Conservation (phyloP, 1,139 yeast genomes). For the Diutina catenulata region DNA sequence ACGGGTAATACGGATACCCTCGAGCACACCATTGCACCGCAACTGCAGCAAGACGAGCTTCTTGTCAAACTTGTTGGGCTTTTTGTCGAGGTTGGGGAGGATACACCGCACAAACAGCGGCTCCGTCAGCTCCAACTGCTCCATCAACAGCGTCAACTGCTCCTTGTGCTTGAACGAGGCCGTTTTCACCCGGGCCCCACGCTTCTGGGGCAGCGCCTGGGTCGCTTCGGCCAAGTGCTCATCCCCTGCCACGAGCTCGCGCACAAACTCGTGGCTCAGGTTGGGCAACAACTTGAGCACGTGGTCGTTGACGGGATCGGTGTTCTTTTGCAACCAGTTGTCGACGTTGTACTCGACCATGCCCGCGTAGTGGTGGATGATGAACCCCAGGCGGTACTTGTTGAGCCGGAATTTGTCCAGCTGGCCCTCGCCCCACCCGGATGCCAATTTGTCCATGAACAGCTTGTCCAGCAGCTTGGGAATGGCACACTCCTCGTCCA, state of each 20-base stretch:
- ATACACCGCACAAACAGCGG: conserved; percentile 98
- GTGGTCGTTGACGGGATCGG: conserved; percentile 83
- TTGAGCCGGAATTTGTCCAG: conserved; percentile 58
- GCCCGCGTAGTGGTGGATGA: conserved; percentile 89
- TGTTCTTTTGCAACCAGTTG: conserved; percentile 91
- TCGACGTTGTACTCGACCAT: conserved; percentile 85
- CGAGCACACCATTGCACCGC: conserved; percentile 94
- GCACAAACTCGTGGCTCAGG: conserved; percentile 44
- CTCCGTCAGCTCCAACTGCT: conserved; percentile 66
- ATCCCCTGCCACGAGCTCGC: conserved; percentile 16
- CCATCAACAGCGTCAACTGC: conserved; percentile 63
- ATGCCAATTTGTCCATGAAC: conserved; percentile 69
- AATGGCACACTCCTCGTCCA: conserved; percentile 93
- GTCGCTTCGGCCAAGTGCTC: conserved; percentile 8
- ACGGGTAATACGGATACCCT: conserved; percentile 93
- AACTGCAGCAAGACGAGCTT: conserved; percentile 75
- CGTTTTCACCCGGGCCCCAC: conserved; percentile 44
- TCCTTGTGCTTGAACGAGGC: conserved; percentile 82
- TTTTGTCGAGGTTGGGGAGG: conserved; percentile 72
- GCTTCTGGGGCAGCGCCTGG: conserved; percentile 5
- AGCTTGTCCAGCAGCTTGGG: conserved; percentile 81
- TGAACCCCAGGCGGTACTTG: conserved; percentile 57
- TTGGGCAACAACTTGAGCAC: conserved; percentile 44
- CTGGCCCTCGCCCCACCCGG: conserved; percentile 48
- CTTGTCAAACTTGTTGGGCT: conserved; percentile 63